Percentiles rank a stretch among this genome's conserved stretches.
Conservation (phyloP, 345 rosid species). For the Eucalyptus cloeziana region DNA sequence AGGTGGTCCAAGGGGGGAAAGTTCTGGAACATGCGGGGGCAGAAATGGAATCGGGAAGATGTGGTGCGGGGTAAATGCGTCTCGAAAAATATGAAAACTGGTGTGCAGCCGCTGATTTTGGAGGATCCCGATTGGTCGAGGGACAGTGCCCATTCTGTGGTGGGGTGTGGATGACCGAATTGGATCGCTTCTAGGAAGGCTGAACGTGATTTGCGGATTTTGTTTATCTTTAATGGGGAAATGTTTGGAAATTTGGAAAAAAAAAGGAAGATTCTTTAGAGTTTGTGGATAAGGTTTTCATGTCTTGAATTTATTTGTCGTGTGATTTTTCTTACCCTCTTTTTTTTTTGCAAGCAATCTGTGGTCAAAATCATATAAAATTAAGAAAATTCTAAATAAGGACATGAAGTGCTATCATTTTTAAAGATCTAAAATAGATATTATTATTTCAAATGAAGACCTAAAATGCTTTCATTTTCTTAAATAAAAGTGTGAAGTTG, state of each 20-base stretch:
- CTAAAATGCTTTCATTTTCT: accelerated
- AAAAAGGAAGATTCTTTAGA: neutral
- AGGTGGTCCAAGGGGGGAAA: neutral
- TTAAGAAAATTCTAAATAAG: too few species aligned
- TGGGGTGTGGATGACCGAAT: neutral
- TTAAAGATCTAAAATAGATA: accelerated
- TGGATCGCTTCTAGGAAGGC: neutral
- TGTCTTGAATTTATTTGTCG: neutral
- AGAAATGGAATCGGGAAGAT: neutral
- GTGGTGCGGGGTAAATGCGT: neutral
- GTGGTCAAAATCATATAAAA: too few species aligned
- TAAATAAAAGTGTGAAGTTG: too few species aligned
- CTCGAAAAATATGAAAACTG: neutral
- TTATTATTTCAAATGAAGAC: too few species aligned
- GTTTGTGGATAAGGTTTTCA: neutral
- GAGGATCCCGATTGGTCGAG: neutral
- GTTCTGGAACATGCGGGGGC: conserved; percentile 25
- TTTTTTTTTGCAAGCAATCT: neutral
- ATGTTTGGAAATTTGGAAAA: neutral
- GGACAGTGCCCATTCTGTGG: neutral
- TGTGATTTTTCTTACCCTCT: neutral
- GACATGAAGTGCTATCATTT: accelerated
- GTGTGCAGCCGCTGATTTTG: neutral
- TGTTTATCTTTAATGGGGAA: neutral
- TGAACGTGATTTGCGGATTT: neutral